A percentile compares a stretch with the other conserved stretches of the same genome.
These are phyloP conservation scores for Backusella tarrabulga DNA, from an alignment of 192 early-diverging fungal species.

Conservation along the genomic window DNA sequence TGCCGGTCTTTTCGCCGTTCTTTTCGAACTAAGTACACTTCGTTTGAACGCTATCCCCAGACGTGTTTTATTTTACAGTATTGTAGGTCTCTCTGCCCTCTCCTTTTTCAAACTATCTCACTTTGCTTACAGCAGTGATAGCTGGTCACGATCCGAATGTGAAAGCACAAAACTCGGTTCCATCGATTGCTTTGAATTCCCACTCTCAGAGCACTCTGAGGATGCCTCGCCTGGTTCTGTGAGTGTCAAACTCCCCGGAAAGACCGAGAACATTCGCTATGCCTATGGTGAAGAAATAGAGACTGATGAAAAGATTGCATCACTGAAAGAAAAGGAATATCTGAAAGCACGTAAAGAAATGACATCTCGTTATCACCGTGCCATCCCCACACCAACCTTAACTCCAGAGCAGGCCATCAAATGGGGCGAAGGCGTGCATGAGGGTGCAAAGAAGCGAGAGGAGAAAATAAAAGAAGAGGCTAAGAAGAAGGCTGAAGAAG, in stretches of 20 bases:
- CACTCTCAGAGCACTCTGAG: neutral
- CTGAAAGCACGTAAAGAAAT: neutral
- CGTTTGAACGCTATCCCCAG: neutral
- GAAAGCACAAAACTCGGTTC: neutral
- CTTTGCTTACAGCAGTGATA: neutral
- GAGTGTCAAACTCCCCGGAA: neutral
- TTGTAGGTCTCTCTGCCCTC: neutral
- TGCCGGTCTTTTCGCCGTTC: neutral
- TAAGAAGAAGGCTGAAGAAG: neutral
- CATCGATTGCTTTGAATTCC: slow-evolving; percentile 10
- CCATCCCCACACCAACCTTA: neutral
- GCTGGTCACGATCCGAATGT: slow-evolving; percentile 4
- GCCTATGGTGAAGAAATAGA: neutral
- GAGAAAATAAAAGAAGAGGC: neutral
- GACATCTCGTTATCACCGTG: slow-evolving; percentile 5
- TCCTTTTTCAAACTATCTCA: slow-evolving; percentile 1
- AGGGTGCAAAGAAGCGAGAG: neutral
- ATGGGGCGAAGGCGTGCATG: neutral
- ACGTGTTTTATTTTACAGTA: neutral
- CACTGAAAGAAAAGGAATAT: neutral
- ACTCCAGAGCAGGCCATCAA: neutral
- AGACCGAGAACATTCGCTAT: neutral
- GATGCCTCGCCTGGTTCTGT: neutral
- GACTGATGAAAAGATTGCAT: neutral
- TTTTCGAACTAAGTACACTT: neutral